Conservation (phyloP, 208 protist species). For the Leishmania tarentolae region DNA sequence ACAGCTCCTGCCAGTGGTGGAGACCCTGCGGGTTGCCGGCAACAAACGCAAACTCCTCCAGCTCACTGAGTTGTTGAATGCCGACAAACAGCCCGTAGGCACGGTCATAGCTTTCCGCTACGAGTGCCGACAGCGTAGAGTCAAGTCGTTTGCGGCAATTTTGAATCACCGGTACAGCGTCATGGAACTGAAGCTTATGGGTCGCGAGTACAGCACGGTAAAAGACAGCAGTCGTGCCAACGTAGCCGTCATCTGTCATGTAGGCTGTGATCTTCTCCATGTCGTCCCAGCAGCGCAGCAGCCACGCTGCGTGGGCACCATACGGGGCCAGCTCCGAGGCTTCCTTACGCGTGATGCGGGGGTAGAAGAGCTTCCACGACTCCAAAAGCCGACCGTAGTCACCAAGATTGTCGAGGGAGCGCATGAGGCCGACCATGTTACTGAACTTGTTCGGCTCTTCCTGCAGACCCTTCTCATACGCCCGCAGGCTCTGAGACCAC, state of each 20-base stretch:
- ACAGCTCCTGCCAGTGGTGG: constrained; percentile 84
- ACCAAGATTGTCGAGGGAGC: constrained; percentile 97
- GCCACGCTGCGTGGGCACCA: constrained; percentile 95
- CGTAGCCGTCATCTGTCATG: constrained; percentile 91
- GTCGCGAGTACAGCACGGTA: constrained; percentile 89
- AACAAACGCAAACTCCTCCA: constrained; percentile 97
- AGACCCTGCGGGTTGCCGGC: constrained; percentile 60
- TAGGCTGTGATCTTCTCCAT: constrained; percentile 92
- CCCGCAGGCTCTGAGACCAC: constrained; percentile 97
- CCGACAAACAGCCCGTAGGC: constrained; percentile 97
- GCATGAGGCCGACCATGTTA: constrained; percentile 95
- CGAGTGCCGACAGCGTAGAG: constrained; percentile 94
- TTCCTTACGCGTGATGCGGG: constrained; percentile 70
- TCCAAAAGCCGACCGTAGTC: constrained; percentile 91
- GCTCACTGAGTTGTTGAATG: constrained; percentile 98
- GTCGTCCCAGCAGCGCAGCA: constrained; percentile 92
- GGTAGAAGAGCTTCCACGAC: constrained; percentile 74
- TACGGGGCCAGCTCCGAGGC: constrained; percentile 91
- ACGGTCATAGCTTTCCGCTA: constrained; percentile 98
- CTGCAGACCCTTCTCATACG: constrained; percentile 83
- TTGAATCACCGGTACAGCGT: constrained; percentile 91
- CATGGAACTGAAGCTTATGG: constrained; percentile 71
- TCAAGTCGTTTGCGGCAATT: constrained; percentile 94
- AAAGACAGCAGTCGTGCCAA: constrained; percentile 92
- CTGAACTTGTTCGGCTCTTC: constrained; percentile 85